These are phyloP conservation scores for Imleria badia DNA, from an alignment of 768 basidiomycete genomes.

Conservation along the genomic window DNA sequence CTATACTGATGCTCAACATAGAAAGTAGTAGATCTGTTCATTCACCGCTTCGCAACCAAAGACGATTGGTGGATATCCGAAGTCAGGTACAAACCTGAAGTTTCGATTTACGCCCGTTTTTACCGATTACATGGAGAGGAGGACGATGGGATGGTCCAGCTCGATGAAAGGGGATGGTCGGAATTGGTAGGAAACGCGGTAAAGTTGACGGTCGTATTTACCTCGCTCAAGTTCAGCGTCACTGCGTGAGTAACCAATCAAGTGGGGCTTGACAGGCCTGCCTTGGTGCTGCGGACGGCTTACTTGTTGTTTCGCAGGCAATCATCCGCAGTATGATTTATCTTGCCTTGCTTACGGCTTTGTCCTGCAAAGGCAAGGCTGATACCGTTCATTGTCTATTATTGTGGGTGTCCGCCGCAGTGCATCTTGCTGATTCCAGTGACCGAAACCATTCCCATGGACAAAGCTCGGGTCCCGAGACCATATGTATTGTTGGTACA, in stretches of 20 bases:
- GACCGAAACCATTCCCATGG: neutral
- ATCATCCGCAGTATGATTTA: constrained; percentile 25
- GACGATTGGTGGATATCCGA: constrained; percentile 38
- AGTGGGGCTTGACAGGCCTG: neutral
- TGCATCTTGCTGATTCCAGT: neutral
- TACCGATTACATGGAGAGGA: constrained; percentile 34
- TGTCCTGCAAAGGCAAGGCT: neutral
- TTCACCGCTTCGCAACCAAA: constrained; percentile 35
- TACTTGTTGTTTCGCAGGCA: constrained; percentile 18
- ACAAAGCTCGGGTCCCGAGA: neutral
- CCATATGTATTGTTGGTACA: neutral
- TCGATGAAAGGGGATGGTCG: constrained; percentile 34
- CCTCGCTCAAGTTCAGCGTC: constrained; percentile 35
- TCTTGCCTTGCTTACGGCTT: neutral
- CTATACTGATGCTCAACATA: constrained; percentile 14
- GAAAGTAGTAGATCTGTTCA: constrained; percentile 33
- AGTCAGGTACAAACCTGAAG: constrained; percentile 33
- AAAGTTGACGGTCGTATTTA: constrained; percentile 32
- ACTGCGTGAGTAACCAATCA: constrained; percentile 26
- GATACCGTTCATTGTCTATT: too few relatives aligned
- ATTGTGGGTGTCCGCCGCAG: neutral
- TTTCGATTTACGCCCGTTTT: constrained; percentile 35
- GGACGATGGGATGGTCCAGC: constrained; percentile 31
- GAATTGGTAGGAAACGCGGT: constrained; percentile 34
- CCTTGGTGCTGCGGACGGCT: constrained; percentile 7